phyloP scores from a whole-genome alignment of 2,329 filamentous ascomycete genomes.

The Chaetomiaceae sp. region DNA sequence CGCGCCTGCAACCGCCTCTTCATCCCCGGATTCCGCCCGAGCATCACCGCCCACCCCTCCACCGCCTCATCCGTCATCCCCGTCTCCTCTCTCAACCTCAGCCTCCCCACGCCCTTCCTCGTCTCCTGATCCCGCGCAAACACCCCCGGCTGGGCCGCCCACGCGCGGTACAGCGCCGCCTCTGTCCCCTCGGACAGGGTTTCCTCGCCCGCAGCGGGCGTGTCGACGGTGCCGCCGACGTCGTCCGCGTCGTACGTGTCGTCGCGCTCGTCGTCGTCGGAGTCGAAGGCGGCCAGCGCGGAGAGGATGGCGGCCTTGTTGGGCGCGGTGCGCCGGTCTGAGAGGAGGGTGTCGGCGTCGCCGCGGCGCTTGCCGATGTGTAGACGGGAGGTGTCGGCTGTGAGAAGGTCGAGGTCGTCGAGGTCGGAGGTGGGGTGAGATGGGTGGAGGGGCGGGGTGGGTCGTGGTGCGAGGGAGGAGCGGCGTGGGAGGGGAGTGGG shows the following conservation, averaged over 20 bases:
- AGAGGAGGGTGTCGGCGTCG: conserved; percentile 67
- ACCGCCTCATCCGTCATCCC: conserved; percentile 90
- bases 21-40: conserved; percentile 64
- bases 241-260: conserved; percentile 94
- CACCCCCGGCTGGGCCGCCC: conserved; percentile 54
- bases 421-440: conserved; percentile 36
- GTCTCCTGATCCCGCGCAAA: conserved; percentile 70
- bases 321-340: conserved; percentile 57
- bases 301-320: conserved; percentile 81
- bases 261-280: conserved; percentile 91
- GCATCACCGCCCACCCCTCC: conserved; percentile 90
- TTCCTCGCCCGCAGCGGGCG: conserved; percentile 34
- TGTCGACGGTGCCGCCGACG: conserved; percentile 75
- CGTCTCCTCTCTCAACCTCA: conserved; percentile 64
- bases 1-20: conserved; percentile 64
- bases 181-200: conserved; percentile 41
- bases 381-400: conserved; percentile 59
- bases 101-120: conserved; percentile 56
- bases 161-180: conserved; percentile 66
- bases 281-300: conserved; percentile 82
- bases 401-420: conserved; percentile 67
- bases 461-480: conserved; percentile 49
- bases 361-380: conserved; percentile 69
- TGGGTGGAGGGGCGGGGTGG: conserved; percentile 35
- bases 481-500: conserved; percentile 36